phyloP scores from a whole-genome alignment of 768 basidiomycete genomes.

The Crepidotus variabilis region DNA sequence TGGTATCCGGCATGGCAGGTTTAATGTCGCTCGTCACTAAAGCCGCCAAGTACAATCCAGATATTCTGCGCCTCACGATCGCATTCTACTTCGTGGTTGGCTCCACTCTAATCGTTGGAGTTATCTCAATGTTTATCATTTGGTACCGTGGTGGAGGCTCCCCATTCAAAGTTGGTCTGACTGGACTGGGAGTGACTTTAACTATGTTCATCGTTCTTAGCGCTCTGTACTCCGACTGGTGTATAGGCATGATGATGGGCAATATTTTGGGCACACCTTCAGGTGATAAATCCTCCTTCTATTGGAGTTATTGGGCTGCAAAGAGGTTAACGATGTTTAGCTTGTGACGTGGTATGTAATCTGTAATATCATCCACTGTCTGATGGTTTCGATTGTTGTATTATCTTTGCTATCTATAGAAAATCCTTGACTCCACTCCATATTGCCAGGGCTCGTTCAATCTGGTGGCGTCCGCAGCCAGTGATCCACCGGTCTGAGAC shows the following conservation, averaged over 20 bases:
- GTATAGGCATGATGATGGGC: slow-evolving; percentile 24
- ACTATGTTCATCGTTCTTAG: slow-evolving; percentile 20
- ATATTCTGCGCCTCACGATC: slow-evolving; percentile 17
- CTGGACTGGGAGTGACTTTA: slow-evolving; percentile 19
- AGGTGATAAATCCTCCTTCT: slow-evolving; percentile 21
- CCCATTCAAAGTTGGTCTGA: slow-evolving; percentile 16
- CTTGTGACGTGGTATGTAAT: slow-evolving; percentile 10
- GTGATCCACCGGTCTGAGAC: no score
- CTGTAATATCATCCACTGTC: neutral
- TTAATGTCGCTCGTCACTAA: slow-evolving; percentile 27
- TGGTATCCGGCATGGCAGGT: slow-evolving; percentile 28
- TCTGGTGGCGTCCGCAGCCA: no score
- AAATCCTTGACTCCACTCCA: no score
- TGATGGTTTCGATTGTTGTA: no score
- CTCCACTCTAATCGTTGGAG: slow-evolving; percentile 16
- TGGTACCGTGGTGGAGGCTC: slow-evolving; percentile 16
- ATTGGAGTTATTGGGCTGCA: slow-evolving; percentile 25
- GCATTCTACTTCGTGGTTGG: slow-evolving; percentile 23
- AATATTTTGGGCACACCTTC: slow-evolving; percentile 24
- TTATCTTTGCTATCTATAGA: no score
- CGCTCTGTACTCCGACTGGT: slow-evolving; percentile 25
- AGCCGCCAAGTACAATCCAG: slow-evolving; percentile 11
- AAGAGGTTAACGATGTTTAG: slow-evolving; percentile 25
- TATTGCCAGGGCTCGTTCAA: no score
- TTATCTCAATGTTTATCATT: slow-evolving; percentile 15